Base-by-base conservation (phyloP, 257 asterid genomes). In the Penstemon davidsonii region DNA sequence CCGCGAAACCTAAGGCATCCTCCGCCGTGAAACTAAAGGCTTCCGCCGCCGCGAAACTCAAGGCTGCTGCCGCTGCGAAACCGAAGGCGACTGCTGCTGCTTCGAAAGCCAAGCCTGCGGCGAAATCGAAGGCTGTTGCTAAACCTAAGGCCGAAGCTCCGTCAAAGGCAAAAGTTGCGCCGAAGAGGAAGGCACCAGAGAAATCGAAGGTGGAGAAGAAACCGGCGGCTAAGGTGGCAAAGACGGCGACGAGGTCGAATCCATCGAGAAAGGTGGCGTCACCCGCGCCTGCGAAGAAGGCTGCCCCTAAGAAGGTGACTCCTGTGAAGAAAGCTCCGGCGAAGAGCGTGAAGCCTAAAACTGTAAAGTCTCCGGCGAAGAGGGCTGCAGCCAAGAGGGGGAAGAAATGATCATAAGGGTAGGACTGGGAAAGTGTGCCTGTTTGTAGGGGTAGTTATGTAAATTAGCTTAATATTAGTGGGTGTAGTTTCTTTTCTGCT, bases 141-240 rank as follows among this genome's bases (percentile, higher is more conserved):
- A 42, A 41, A 42, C 7, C 58, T 15, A 41, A 51, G 55, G 55
- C 62, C 0, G 57, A 33, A 40, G 25, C 64, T 1, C 74, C 76
- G n/a, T 51, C 41, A 6, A 78, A 82, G 47, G 67, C 86, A 0
- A 79, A 74, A 70, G 68, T 79, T 4, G 80, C 85, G 0, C 56
- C 80, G 4, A 84, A 82, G 80, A 82, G 84, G 39, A 86, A 86
- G 77, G 85, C 81, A 5, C 74, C 78, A 11, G 79, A 77, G 36
- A 77, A 47, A 38, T 5, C 77, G 4, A 81, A 78, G 75, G 5
- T 69, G 4, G 78, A 78, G 79, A 79, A 76, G 71, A 81, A 79
- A 69, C 82, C 88, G 4, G 81, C 87, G 37, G 78, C 90, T 0
- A 88, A 88, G 85, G 90, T 54, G 3, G 66, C 88, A 3, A 81